Conservation (phyloP, 2,329 filamentous ascomycete genomes). For the Aspergillus pseudotamarii region DNA sequence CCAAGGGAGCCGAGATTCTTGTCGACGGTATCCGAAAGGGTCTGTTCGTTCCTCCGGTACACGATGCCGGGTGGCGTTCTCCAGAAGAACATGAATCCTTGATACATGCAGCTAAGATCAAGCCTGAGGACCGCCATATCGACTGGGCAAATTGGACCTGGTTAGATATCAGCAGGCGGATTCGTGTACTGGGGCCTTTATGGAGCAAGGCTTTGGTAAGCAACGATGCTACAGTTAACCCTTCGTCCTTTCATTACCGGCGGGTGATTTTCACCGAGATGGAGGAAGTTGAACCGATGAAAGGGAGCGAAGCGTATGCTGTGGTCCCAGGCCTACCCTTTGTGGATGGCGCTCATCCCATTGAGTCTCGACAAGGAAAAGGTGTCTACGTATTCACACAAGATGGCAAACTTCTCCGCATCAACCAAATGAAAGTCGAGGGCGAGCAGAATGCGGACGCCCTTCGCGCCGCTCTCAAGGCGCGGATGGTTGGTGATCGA, state of each 20-base stretch:
- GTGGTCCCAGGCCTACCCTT: constrained; percentile 43
- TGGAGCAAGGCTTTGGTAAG: constrained; percentile 58
- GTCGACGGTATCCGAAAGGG: constrained; percentile 64
- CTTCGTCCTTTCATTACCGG: constrained; percentile 30
- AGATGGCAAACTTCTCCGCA: constrained; percentile 39
- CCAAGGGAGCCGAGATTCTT: constrained; percentile 71
- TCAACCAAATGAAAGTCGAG: constrained; percentile 46
- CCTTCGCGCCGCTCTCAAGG: constrained; percentile 42
- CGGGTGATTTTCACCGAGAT: constrained; percentile 42
- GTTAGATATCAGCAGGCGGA: constrained; percentile 58
- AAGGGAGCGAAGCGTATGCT: constrained; percentile 29
- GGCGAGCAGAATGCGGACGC: constrained; percentile 39
- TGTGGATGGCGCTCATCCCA: constrained; percentile 29
- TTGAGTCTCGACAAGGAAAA: constrained; percentile 28
- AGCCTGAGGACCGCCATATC: constrained; percentile 63
- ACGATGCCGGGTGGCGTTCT: constrained; percentile 31
- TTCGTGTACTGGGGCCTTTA: constrained; percentile 64
- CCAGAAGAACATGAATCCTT: constrained; percentile 29
- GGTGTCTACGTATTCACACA: constrained; percentile 41
- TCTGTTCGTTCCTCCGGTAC: constrained; percentile 67
- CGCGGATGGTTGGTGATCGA: constrained; percentile 39
- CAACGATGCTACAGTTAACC: constrained; percentile 20
- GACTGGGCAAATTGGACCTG: constrained; percentile 60
- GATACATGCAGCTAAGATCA: constrained; percentile 73
- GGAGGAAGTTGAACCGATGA: constrained; percentile 34